These are phyloP conservation scores for Botrytis tulipae DNA, from an alignment of 2,329 filamentous ascomycete species.

Conservation along the genomic window DNA sequence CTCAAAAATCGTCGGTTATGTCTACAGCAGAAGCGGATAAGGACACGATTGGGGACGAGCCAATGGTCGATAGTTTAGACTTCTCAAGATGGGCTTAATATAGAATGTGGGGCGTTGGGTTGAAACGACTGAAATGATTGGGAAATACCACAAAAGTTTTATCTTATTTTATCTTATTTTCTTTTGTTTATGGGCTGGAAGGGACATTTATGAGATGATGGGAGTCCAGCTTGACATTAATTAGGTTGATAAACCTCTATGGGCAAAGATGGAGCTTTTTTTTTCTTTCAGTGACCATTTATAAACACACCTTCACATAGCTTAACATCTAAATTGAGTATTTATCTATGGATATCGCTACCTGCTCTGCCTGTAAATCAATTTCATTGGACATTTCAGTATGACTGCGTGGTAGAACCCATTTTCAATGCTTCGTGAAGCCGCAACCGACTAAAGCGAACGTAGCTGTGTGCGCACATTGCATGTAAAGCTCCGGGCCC, in stretches of 20 bases:
- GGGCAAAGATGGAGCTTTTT: neutral
- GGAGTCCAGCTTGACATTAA: neutral
- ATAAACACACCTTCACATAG: neutral
- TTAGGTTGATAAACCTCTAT: neutral
- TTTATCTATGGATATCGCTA: neutral
- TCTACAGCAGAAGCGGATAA: conserved; percentile 56
- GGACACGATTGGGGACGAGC: conserved; percentile 32
- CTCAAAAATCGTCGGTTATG: conserved; percentile 59
- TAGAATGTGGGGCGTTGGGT: conserved; percentile 13
- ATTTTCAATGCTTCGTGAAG: neutral
- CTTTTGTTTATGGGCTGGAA: neutral
- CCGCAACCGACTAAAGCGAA: neutral
- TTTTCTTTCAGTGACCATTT: neutral
- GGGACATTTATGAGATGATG: neutral
- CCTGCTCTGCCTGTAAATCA: neutral
- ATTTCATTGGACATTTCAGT: neutral
- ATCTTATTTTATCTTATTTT: neutral
- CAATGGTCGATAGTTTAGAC: conserved; percentile 37
- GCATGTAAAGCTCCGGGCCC: neutral
- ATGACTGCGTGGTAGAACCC: neutral
- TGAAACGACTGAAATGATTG: conserved; percentile 7
- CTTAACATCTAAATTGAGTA: neutral
- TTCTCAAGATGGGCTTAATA: conserved; percentile 40
- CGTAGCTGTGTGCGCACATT: neutral
- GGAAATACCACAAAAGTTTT: conserved; percentile 35